Conservation (phyloP, 148 eudicot species). For the Hydrangea macrophylla region DNA sequence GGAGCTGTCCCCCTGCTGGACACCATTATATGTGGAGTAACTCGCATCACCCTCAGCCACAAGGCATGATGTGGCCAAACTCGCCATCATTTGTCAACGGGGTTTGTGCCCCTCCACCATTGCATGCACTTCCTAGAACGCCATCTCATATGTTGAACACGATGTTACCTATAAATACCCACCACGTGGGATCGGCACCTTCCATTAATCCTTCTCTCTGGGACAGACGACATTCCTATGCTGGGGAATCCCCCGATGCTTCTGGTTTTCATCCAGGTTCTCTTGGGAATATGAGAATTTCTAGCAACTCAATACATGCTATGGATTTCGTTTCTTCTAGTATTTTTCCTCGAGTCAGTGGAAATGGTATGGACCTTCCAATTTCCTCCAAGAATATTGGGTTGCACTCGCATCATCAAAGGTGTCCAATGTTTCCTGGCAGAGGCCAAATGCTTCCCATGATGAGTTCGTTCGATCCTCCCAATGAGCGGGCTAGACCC, state of each 20-base stretch:
- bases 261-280: constrained; percentile 60
- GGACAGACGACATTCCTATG: constrained; percentile 60
- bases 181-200: constrained; percentile 77
- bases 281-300: constrained; percentile 54
- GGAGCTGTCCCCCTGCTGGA: constrained; percentile 42
- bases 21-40: constrained; percentile 62
- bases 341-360: constrained; percentile 51
- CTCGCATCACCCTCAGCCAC: constrained; percentile 43
- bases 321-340: constrained; percentile 53
- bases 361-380: constrained; percentile 56
- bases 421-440: constrained; percentile 51
- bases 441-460: constrained; percentile 58
- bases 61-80: constrained; percentile 53
- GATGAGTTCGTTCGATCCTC: constrained; percentile 55
- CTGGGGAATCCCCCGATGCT: constrained; percentile 57
- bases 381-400: constrained; percentile 55
- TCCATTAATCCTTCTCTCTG: constrained; percentile 64
- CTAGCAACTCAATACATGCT: constrained; percentile 59
- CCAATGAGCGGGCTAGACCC: constrained; percentile 53
- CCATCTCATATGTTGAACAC: constrained; percentile 57
- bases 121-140: constrained; percentile 44
- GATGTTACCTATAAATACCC: constrained; percentile 40
- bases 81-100: constrained; percentile 56
- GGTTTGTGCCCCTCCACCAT: constrained; percentile 35
- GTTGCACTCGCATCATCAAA: constrained; percentile 50